Percentiles rank a stretch among this genome's conserved stretches.
phyloP scores from a whole-genome alignment of 2,329 filamentous ascomycete species.

The Orbilia ellipsospora region DNA sequence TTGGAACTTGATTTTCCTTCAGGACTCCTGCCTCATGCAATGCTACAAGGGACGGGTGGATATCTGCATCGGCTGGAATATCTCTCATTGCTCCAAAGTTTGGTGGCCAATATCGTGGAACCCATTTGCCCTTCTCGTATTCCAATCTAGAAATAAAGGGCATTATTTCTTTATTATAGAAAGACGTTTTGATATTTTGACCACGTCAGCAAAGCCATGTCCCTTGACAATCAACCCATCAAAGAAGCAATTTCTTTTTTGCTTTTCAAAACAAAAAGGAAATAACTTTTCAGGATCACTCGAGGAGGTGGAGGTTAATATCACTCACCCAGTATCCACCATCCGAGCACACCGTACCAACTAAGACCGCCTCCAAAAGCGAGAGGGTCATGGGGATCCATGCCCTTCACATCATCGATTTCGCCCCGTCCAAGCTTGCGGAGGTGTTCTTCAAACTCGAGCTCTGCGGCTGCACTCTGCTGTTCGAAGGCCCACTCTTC shows the following conservation, averaged over 20 bases:
- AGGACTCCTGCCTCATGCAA: constrained; percentile 51
- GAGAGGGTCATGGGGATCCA: constrained; percentile 61
- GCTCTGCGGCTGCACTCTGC: constrained; percentile 25
- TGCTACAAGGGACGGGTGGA: constrained; percentile 60
- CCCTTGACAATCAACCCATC: neutral
- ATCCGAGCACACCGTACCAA: constrained; percentile 59
- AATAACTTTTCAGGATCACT: too few species aligned
- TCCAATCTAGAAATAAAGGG: constrained; percentile 62
- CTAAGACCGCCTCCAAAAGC: constrained; percentile 60
- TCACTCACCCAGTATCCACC: constrained; percentile 61
- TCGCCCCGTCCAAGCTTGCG: constrained; percentile 33
- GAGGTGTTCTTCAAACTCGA: constrained; percentile 48
- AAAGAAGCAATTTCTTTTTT: constrained; percentile 7
- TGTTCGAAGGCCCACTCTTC: constrained; percentile 40
- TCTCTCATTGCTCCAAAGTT: constrained; percentile 61
- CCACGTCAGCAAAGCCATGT: constrained; percentile 34
- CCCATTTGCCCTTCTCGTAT: constrained; percentile 61
- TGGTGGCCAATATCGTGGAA: constrained; percentile 61
- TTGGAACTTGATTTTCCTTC: constrained; percentile 39
- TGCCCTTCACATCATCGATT: constrained; percentile 52
- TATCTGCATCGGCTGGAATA: constrained; percentile 60
- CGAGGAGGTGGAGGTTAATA: neutral
- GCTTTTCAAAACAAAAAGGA: neutral
- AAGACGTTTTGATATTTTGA: neutral
- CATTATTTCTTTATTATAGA: constrained; percentile 59